phyloP scores from a whole-genome alignment of 2,329 filamentous ascomycete species.

The Colletotrichum theobromicola region DNA sequence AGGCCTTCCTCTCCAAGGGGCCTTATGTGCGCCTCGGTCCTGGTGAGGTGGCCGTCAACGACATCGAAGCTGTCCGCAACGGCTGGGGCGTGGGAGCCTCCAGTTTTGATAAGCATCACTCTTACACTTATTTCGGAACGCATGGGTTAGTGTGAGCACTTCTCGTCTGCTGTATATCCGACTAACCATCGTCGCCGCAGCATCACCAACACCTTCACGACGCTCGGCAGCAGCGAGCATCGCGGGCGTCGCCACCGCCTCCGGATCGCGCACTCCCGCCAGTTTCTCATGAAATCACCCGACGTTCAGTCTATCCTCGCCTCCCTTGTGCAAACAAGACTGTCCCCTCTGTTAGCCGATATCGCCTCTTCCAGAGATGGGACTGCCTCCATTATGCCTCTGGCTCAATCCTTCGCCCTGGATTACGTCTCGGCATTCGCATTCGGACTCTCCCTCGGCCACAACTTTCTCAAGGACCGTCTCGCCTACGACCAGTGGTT shows the following conservation, averaged over 20 bases:
- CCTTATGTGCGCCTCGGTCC: neutral
- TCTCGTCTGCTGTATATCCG: rapidly evolving
- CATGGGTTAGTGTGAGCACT: neutral
- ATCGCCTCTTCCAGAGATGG: neutral
- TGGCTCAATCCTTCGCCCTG: neutral
- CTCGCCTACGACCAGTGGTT: neutral
- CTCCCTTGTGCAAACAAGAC: neutral
- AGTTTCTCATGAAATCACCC: neutral
- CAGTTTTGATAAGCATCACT: neutral
- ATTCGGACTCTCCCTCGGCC: neutral
- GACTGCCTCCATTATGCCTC: neutral
- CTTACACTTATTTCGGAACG: neutral
- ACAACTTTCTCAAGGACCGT: neutral
- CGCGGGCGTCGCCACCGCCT: neutral
- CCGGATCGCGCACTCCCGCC: neutral
- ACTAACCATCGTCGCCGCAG: neutral
- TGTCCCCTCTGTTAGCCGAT: neutral
- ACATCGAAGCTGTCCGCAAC: neutral
- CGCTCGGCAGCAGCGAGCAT: neutral
- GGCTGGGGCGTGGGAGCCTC: neutral
- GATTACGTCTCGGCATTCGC: neutral
- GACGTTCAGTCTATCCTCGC: neutral
- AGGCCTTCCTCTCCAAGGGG: neutral
- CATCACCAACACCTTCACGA: neutral
- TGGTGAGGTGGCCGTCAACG: neutral